Evolutionary conservation across 768 basidiomycete species (phyloP).

Genomic region (Kwoniella sp.): DNA sequence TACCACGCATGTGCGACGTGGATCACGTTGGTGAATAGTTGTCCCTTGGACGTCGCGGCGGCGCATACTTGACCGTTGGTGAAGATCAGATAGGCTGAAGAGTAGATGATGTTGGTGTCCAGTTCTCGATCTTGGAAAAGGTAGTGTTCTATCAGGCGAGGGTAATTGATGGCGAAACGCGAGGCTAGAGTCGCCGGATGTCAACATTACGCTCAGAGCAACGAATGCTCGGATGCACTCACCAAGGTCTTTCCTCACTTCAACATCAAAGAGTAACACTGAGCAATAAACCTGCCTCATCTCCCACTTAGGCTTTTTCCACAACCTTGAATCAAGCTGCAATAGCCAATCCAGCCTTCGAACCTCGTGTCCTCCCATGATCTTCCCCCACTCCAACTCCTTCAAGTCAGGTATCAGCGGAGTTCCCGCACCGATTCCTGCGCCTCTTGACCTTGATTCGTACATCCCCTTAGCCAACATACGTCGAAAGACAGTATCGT

Average conservation of each 20-base stretch:
- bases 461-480: constrained; percentile 35
- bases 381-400: constrained; percentile 29
- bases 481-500: constrained; percentile 41
- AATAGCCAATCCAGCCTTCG: constrained; percentile 48
- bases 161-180: constrained; percentile 82
- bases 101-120: constrained; percentile 92
- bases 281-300: constrained; percentile 48
- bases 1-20: constrained; percentile 87
- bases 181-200: constrained; percentile 62
- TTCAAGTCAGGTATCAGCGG: constrained; percentile 30
- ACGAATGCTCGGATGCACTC: constrained; percentile 43
- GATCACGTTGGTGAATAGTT: constrained; percentile 74
- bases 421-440: constrained; percentile 24
- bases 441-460: constrained; percentile 19
- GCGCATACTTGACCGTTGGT: constrained; percentile 82
- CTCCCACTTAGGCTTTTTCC: constrained; percentile 52
- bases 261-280: constrained; percentile 57
- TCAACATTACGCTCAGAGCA: no score
- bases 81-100: constrained; percentile 77
- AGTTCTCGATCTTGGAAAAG: constrained; percentile 90
- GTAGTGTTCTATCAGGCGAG: constrained; percentile 83
- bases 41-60: constrained; percentile 72
- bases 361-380: constrained; percentile 13
- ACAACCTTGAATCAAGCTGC: constrained; percentile 49
- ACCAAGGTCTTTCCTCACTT: constrained; percentile 75